These are phyloP conservation scores for Cotoneaster glaucophyllus DNA, from an alignment of 306 rosid species.

Conservation along the genomic window DNA sequence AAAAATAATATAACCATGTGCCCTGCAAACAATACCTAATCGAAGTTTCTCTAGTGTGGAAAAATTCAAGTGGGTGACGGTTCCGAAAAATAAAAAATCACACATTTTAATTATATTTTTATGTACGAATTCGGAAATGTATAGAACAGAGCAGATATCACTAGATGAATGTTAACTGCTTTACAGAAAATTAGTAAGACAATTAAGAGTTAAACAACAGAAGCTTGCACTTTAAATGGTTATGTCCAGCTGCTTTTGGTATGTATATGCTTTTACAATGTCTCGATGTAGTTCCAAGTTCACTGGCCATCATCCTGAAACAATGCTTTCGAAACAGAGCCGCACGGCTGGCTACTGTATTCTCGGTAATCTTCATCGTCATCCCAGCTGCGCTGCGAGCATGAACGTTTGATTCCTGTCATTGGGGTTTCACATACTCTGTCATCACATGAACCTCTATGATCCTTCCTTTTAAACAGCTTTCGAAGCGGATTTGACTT, in stretches of 20 bases:
- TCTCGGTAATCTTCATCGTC: conserved; percentile 27
- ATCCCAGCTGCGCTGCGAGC: conserved; percentile 13
- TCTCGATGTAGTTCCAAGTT: conserved; percentile 10
- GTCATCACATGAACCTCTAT: conserved; percentile 36
- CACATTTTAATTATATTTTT: not conserved
- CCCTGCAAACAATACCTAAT: too few species aligned
- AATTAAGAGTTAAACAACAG: not conserved
- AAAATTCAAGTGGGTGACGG: too few species aligned
- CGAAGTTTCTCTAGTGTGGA: too few species aligned
- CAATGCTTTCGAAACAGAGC: conserved; percentile 68
- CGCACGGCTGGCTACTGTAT: conserved; percentile 22
- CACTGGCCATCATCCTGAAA: conserved; percentile 57
- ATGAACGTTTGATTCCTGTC: conserved; percentile 49
- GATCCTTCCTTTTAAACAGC: conserved; percentile 48
- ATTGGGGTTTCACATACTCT: conserved; percentile 79
- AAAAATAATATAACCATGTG: too few species aligned
- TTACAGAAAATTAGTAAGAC: not conserved
- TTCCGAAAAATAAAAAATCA: not conserved
- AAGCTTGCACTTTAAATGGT: not conserved
- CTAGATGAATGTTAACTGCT: not conserved
- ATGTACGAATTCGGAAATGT: too few species aligned
- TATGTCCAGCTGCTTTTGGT: not conserved
- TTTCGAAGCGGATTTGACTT: conserved; percentile 37
- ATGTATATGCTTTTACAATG: not conserved
- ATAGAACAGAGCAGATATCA: too few species aligned